Evolutionary conservation across 495 filamentous ascomycete genomes (phyloP), one percentile per base, ranked within the genome.

Genomic region (Neurospora sp.): DNA sequence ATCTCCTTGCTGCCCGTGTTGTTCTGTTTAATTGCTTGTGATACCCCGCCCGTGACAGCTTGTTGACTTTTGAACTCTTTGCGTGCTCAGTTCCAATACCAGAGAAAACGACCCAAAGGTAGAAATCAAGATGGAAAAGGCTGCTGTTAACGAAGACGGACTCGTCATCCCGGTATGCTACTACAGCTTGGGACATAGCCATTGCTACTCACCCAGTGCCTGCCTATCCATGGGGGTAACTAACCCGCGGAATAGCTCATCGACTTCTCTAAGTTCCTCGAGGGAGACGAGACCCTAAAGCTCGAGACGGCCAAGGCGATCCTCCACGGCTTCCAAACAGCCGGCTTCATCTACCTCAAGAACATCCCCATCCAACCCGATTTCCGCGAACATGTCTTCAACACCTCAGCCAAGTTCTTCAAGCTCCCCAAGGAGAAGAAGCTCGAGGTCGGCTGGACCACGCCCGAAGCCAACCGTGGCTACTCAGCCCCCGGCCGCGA

Each of bases 331-430:
- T 97, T 98, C 83, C 91, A 92, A 72, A 90, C 86, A 10, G 92
- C 93, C 5, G 95, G 95, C 39, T 98, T 98, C 82, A 88, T 97
- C 78, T 98, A 98, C 81, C 88, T 98, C 59, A 92, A 89, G 70
- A 89, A 94, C 78, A 91, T 93, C 77, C 84, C 88, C 37, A 92
- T 98, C 72, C 85, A 91, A 0, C 80, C 87, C 13, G 82, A 86
- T 19, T 85, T 86, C n/a, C 78, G 92, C 17, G 78, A 84, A 40
- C 79, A 81, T 34, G 89, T 92, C 71, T 98, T 97, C 80, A 76
- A 82, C 45, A 87, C 89, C 36, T 96, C 93, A 2, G 89, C 91
- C 54, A 80, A 83, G 39, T 97, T 97, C 86, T 98, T 98, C 81
- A 78, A 80, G 19, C 90, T 93, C 4, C 88, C 93, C 2, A 82